Conservation (phyloP, 2,329 filamentous ascomycete genomes). For the Sclerotinia subarctica region DNA sequence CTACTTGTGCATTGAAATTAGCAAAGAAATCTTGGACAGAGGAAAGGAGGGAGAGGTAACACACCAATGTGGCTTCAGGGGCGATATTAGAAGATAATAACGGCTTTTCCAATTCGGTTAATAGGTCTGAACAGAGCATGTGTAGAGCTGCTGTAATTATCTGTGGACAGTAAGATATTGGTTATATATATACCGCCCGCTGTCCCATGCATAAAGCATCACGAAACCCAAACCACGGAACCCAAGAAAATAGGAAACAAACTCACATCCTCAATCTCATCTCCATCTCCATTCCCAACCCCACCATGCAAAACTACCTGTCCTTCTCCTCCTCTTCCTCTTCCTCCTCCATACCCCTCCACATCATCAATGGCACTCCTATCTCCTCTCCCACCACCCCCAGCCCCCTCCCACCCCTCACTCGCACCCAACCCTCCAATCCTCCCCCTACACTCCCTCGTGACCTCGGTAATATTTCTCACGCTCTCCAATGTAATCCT, state of each 20-base stretch:
- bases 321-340: background rate
- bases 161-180: constrained; percentile 12
- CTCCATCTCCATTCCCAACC: background rate
- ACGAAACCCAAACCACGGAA: background rate
- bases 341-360: background rate
- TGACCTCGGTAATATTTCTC: background rate
- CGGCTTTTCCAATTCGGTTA: constrained; percentile 33
- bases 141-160: constrained; percentile 29
- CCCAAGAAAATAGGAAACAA: background rate
- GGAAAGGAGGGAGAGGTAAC: background rate
- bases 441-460: constrained; percentile 1
- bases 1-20: background rate
- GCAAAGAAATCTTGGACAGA: background rate
- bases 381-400: background rate
- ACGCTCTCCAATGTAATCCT: constrained; percentile 7
- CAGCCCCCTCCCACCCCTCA: background rate
- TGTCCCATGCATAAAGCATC: background rate
- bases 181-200: background rate
- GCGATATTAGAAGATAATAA: constrained; percentile 7
- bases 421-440: background rate
- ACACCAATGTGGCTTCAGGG: background rate
- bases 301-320: constrained; percentile 12
- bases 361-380: background rate
- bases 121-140: constrained; percentile 28
- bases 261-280: constrained; percentile 18